Evolutionary conservation across 2,329 filamentous ascomycete species (phyloP).

Genomic region (Phyllosticta ampelicida): DNA sequence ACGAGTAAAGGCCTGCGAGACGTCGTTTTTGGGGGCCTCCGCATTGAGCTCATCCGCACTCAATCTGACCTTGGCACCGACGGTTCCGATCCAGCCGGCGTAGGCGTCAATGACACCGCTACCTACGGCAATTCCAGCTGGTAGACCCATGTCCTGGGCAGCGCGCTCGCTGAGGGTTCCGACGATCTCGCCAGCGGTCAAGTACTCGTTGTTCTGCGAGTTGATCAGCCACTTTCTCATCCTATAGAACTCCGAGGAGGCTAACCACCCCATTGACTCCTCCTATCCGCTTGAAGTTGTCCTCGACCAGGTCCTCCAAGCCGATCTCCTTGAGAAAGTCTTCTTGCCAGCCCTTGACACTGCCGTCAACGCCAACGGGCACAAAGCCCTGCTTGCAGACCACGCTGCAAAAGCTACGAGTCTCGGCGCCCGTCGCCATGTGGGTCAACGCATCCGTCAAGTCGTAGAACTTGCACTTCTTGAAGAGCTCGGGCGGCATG

Average conservation of each 20-base stretch:
- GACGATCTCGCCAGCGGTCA: conserved; percentile 85
- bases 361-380: conserved; percentile 92
- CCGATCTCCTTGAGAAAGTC: conserved; percentile 86
- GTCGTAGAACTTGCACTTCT: conserved; percentile 94
- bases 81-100: conserved; percentile 95
- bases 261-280: conserved; percentile 91
- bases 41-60: conserved; percentile 56
- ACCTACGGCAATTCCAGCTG: conserved; percentile 79
- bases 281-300: conserved; percentile 87
- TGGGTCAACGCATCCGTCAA: conserved; percentile 87
- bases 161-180: conserved; percentile 77
- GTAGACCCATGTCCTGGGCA: conserved; percentile 70
- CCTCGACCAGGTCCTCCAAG: conserved; percentile 68
- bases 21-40: conserved; percentile 63
- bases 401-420: conserved; percentile 85
- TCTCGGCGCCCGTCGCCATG: conserved; percentile 84
- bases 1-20: conserved; percentile 85
- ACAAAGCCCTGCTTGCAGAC: conserved; percentile 97
- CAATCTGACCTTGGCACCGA: conserved; percentile 88
- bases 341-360: conserved; percentile 95
- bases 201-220: conserved; percentile 82
- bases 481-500: conserved; percentile 86
- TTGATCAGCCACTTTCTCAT: conserved; percentile 20
- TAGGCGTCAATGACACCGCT: conserved; percentile 98
- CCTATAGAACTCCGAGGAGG: conserved; percentile 25